Conservation (phyloP, 352 stramenopile genomes). For the Phytophthora boehmeriae region DNA sequence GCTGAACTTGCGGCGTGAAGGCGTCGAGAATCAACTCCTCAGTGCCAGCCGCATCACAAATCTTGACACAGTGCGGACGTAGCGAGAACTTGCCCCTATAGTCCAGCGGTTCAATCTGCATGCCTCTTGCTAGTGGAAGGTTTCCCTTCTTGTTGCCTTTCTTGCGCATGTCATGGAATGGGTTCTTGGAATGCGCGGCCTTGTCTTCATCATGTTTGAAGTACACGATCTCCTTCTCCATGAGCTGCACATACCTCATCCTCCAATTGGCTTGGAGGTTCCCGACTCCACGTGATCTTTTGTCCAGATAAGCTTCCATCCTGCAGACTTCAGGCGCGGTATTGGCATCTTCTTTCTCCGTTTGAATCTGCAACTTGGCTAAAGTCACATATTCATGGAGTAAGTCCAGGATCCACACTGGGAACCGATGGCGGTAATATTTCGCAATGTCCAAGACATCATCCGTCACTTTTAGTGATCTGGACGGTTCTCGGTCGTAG, state of each 20-base stretch:
- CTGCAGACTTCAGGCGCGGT: conserved; percentile 44
- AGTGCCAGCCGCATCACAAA: conserved; percentile 46
- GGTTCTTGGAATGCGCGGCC: conserved; percentile 51
- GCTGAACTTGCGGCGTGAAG: conserved; percentile 58
- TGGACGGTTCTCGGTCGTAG: conserved; percentile 36
- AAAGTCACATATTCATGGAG: conserved; percentile 65
- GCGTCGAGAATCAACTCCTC: conserved; percentile 68
- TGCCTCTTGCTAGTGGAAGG: conserved; percentile 39
- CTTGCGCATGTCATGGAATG: conserved; percentile 57
- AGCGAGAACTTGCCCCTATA: conserved; percentile 72
- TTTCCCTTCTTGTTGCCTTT: conserved; percentile 57
- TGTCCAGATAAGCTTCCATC: conserved; percentile 59
- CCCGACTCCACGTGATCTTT: conserved; percentile 49
- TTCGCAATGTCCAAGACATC: conserved; percentile 60
- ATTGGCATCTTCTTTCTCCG: conserved; percentile 50
- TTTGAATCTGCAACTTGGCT: conserved; percentile 58
- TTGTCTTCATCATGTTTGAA: conserved; percentile 70
- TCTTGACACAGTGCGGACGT: conserved; percentile 66
- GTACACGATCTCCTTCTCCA: conserved; percentile 55
- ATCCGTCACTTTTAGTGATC: conserved; percentile 41
- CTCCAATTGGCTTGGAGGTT: conserved; percentile 79
- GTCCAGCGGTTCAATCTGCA: conserved; percentile 51
- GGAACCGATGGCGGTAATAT: conserved; percentile 55
- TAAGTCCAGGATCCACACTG: conserved; percentile 60
- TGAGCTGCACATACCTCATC: conserved; percentile 64